phyloP scores from a whole-genome alignment of 2,329 filamentous ascomycete species.

The Pseudopyrenochaeta lycopersici region DNA sequence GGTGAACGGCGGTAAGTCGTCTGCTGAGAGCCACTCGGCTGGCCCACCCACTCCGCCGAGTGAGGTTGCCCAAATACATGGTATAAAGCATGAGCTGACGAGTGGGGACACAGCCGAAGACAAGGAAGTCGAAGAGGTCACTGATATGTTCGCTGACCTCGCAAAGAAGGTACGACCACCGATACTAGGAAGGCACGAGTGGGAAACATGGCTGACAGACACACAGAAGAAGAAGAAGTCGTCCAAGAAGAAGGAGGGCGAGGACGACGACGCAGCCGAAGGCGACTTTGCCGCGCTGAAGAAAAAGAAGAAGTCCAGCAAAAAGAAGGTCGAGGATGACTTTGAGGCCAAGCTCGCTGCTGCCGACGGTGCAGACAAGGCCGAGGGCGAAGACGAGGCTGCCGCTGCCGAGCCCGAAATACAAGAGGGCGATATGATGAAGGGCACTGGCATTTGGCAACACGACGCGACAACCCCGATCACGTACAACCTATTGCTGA shows the following conservation, averaged over 20 bases:
- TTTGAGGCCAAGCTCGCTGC: conserved; percentile 73
- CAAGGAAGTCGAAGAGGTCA: conserved; percentile 71
- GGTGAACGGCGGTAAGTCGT: conserved; percentile 77
- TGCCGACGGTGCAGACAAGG: conserved; percentile 59
- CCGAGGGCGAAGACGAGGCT: conserved; percentile 63
- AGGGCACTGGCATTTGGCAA: conserved; percentile 88
- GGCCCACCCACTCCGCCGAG: conserved; percentile 27
- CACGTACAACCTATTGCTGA: conserved; percentile 84
- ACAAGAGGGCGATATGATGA: conserved; percentile 78
- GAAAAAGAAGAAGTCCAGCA: conserved; percentile 87
- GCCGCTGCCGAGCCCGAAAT: conserved; percentile 59
- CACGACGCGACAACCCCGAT: conserved; percentile 82
- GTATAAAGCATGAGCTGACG: conserved; percentile 27
- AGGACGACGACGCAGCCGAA: conserved; percentile 62
- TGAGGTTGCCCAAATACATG: conserved; percentile 21
- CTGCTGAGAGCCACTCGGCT: conserved; percentile 75
- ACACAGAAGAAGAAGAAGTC: conserved; percentile 69
- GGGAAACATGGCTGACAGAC: conserved; percentile 9
- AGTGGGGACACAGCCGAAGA: conserved; percentile 51
- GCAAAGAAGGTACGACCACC: conserved; percentile 67
- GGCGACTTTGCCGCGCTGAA: conserved; percentile 72
- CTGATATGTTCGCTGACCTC: conserved; percentile 69
- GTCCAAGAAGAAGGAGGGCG: conserved; percentile 66
- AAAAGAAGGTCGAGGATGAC: conserved; percentile 66
- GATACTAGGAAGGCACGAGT: not conserved